Evolutionary conservation across 2,329 filamentous ascomycete species (phyloP), one percentile per base, ranked within the genome.

Genomic region (Alternaria consortialis): DNA sequence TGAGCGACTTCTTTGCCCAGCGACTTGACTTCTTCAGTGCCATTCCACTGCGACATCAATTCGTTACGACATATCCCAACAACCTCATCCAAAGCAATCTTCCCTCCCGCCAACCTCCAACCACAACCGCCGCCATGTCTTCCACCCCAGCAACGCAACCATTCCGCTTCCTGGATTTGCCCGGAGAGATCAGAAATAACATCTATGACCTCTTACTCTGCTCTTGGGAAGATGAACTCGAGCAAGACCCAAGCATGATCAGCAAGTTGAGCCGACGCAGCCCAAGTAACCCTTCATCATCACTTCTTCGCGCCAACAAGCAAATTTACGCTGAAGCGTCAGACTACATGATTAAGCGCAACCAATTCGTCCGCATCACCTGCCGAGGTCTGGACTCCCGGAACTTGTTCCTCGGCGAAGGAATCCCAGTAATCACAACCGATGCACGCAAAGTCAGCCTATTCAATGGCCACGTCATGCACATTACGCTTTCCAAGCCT

Each of bases 261-360:
- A 67, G 66, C 55, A 65, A 61, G 15, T 20, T 72, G 23, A 63
- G 66, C 63, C 66, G 61, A 32, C 68, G 71, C 46, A 61, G 53
- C 44, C 53, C 53, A 51, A 70, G 58, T 52, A 70, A 67, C 54
- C 48, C 63, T 42, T 65, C 71, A 23, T 62, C 63, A 44, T 57
- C 69, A 17, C 65, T 74, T 25, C 58, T 74, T 37, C 67, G 69
- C 39, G 48, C 66, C 43, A 74, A 71, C 64, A 71, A 68, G 56
- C 71, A 73, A 59, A 64, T 74, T n/a, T 61, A 74, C 43, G 57
- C 60, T 39, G 71, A 74, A 58, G 70, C 71, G 7, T 70, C 63
- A 50, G 71, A 72, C 53, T 69, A 71, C 54, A 72, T 70, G 68
- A 68, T 69, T 57, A 72, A 67, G 62, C 67, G 69, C 39, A 72